Base-by-base conservation (phyloP, 1,139 yeast genomes). In the Blastobotrys petasosporus region DNA sequence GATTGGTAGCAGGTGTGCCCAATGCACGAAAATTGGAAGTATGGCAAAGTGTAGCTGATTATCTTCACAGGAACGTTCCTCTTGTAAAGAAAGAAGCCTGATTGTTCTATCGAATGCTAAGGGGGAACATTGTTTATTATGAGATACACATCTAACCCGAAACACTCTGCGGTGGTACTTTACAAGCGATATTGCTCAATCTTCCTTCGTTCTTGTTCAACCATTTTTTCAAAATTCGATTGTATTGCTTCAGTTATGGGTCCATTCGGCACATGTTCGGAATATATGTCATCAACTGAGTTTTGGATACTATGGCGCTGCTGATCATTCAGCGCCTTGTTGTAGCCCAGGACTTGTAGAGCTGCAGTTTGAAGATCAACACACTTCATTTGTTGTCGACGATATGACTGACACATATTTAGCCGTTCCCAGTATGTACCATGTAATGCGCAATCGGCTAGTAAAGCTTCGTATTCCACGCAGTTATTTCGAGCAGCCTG, bases 1-100 rank as follows among this genome's bases (percentile, higher is more conserved):
- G 94, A 0, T 65, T 85, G n/a, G 92, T 81, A 6, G 70, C 73
- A 2, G 75, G 83, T 7, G 65, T 80, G 58, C 65, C 70, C 15
- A 69, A 68, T 49, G 64, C 62, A 0, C 71, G 70, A 41, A 80
- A 79, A 57, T 58, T 77, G 41, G 55, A 55, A 7, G 55, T 75
- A 25, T 82, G 88, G 88, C 55, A 59, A 10, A 58, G 59, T 5
- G 54, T 77, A 41, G 69, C 57, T 1, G 37, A 28, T 16, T 37
- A 51, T 20, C 31, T 59, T 23, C 32, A 45, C 20, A 38, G 32
- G n/a, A 39, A 43, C 3, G 46, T 12, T 32, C 53, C 53, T 11
- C 33, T 42, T 12, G n/a, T n/a, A n/a, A 20, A 4, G 25, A 20
- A 20, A 4, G 25, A 7, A n/a, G n/a, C n/a, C n/a, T n/a, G n/a